A percentile compares a stretch with the other conserved stretches of the same genome.
phyloP scores from a whole-genome alignment of 352 stramenopile genomes.

The Pythium utonaiense region DNA sequence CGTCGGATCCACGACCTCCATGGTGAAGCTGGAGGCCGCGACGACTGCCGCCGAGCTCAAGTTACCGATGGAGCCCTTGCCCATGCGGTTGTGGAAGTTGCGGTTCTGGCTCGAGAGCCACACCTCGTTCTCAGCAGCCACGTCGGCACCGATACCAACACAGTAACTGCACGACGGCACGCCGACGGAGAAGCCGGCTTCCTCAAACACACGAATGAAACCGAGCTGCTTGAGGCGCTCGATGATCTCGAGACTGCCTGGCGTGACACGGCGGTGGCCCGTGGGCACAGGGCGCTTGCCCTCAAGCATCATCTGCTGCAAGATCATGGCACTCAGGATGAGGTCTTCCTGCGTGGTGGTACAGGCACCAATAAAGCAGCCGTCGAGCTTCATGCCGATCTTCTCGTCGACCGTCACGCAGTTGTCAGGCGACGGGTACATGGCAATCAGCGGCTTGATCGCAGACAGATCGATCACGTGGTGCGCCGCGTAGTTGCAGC shows the following conservation, averaged over 20 bases:
- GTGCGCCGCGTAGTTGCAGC: constrained; percentile 71
- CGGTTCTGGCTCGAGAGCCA: constrained; percentile 84
- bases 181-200: constrained; percentile 73
- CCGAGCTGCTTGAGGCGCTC: constrained; percentile 58
- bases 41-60: constrained; percentile 63
- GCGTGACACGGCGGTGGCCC: constrained; percentile 66
- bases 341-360: constrained; percentile 81
- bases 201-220: constrained; percentile 68
- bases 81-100: constrained; percentile 86
- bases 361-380: constrained; percentile 81
- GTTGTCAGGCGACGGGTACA: constrained; percentile 82
- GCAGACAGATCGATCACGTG: constrained; percentile 68
- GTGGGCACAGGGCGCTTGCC: constrained; percentile 46
- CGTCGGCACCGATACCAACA: constrained; percentile 75
- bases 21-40: constrained; percentile 74
- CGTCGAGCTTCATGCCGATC: constrained; percentile 71
- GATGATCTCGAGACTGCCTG: constrained; percentile 75
- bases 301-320: constrained; percentile 68
- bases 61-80: constrained; percentile 77
- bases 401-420: constrained; percentile 67
- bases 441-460: constrained; percentile 58
- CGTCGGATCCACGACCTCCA: constrained; percentile 69
- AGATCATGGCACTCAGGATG: constrained; percentile 70
- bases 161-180: constrained; percentile 81
- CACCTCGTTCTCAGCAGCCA: constrained; percentile 66